Evolutionary conservation across 148 eudicot genomes (phyloP).

Genomic region (Silene uniflora): DNA sequence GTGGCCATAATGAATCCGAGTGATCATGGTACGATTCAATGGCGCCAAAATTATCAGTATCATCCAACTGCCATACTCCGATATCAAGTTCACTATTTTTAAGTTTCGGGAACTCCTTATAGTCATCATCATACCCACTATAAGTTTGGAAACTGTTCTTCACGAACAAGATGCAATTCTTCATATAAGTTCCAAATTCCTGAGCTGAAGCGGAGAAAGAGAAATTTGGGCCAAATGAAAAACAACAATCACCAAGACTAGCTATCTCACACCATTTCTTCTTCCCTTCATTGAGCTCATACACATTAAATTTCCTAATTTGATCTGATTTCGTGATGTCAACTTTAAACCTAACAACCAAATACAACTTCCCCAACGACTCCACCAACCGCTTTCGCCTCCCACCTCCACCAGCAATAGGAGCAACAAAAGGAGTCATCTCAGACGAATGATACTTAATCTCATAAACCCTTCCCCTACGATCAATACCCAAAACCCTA

Average conservation of each 20-base stretch:
- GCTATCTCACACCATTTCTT: constrained; percentile 9
- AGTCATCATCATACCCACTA: not conserved
- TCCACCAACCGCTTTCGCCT: constrained; percentile 21
- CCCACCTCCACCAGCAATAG: constrained; percentile 5
- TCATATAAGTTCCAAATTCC: not conserved
- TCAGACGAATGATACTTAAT: not conserved
- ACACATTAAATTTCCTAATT: constrained; percentile 1
- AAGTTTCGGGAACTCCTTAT: not conserved
- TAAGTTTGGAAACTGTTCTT: not conserved
- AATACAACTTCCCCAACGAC: constrained; percentile 12
- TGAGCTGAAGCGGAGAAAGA: constrained; percentile 12
- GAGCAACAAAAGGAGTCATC: not conserved
- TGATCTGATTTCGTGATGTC: no score
- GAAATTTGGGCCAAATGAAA: constrained; percentile 18
- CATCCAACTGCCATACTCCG: constrained; percentile 12
- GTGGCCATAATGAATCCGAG: constrained; percentile 13
- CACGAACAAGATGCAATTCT: constrained; percentile 10
- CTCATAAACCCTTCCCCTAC: constrained; percentile 18
- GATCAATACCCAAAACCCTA: constrained; percentile 13
- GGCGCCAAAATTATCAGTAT: not conserved
- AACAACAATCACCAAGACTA: constrained; percentile 13
- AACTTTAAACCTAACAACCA: constrained; percentile 9
- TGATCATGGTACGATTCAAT: constrained; percentile 2
- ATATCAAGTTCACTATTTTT: not conserved
- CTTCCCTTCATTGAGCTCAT: not conserved